Evolutionary conservation across 768 basidiomycete genomes (phyloP).

Genomic region (Hypholoma sublateritium): DNA sequence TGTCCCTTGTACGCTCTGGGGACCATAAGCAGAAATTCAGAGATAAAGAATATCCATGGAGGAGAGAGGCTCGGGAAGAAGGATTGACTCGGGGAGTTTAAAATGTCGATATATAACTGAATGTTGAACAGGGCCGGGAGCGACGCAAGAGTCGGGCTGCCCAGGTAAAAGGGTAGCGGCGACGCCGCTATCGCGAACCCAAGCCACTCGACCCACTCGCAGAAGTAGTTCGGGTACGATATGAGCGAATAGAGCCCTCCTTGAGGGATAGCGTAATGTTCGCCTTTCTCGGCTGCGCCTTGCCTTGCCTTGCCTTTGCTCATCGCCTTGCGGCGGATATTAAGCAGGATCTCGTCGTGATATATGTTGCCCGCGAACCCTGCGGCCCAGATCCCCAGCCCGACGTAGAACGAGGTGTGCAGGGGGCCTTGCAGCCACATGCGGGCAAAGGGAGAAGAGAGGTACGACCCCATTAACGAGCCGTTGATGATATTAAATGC

Average conservation of each 20-base stretch:
- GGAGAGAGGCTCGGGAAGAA: constrained; percentile 54
- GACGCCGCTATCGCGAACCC: constrained; percentile 81
- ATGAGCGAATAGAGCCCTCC: constrained; percentile 75
- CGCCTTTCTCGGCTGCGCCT: constrained; percentile 16
- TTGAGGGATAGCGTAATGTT: constrained; percentile 79
- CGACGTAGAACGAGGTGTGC: constrained; percentile 55
- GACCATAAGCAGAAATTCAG: constrained; percentile 77
- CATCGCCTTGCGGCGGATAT: constrained; percentile 69
- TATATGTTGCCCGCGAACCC: constrained; percentile 81
- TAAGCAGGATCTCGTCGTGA: constrained; percentile 89
- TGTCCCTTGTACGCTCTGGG: constrained; percentile 84
- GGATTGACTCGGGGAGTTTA: constrained; percentile 26
- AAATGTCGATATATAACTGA: constrained; percentile 14
- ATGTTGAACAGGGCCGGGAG: constrained; percentile 20
- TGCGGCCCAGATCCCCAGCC: constrained; percentile 61
- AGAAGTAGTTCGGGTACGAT: constrained; percentile 92
- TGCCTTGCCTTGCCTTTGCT: constrained; percentile 32
- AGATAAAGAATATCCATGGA: constrained; percentile 77
- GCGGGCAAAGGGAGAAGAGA: constrained; percentile 56
- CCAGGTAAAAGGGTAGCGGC: constrained; percentile 38
- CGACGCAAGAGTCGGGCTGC: constrained; percentile 19
- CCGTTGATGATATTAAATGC: constrained; percentile 77
- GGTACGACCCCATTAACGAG: constrained; percentile 64
- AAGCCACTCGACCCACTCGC: constrained; percentile 94
- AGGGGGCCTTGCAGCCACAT: constrained; percentile 35